Percentiles rank a stretch among this genome's conserved stretches.
phyloP scores from a whole-genome alignment of 2,329 filamentous ascomycete species.

The Ophidiomyces ophidiicola region DNA sequence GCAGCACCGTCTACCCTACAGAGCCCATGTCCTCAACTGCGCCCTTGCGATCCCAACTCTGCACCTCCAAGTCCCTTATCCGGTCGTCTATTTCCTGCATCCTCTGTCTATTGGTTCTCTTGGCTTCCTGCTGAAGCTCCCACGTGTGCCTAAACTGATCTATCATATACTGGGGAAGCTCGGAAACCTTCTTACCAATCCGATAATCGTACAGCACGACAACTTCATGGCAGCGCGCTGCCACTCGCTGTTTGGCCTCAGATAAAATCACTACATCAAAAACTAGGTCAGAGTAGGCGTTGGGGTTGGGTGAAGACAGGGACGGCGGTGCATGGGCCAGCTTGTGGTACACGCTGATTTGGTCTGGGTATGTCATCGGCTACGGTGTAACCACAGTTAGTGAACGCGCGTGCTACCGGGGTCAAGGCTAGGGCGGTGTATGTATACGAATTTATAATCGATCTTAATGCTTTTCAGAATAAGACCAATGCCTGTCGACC shows the following conservation, averaged over 20 bases:
- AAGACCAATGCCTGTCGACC: slow-evolving; percentile 53
- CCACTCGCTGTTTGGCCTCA: slow-evolving; percentile 57
- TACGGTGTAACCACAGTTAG: slow-evolving; percentile 24
- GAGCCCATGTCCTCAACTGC: slow-evolving; percentile 59
- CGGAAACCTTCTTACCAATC: slow-evolving; percentile 41
- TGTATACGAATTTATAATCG: slow-evolving; percentile 74
- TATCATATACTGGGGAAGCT: slow-evolving; percentile 49
- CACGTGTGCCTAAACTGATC: slow-evolving; percentile 49
- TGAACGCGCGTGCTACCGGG: neutral
- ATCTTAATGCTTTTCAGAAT: slow-evolving; percentile 70
- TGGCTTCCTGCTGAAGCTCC: slow-evolving; percentile 49
- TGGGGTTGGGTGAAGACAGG: slow-evolving; percentile 25
- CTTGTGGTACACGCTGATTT: slow-evolving; percentile 72
- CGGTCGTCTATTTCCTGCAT: slow-evolving; percentile 46
- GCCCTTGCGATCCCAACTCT: slow-evolving; percentile 60
- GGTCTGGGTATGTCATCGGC: slow-evolving; percentile 76
- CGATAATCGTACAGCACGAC: slow-evolving; percentile 67
- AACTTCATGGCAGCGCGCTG: slow-evolving; percentile 65
- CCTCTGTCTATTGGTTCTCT: slow-evolving; percentile 39
- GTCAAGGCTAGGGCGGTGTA: neutral
- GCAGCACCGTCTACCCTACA: slow-evolving; percentile 20
- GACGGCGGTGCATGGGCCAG: slow-evolving; percentile 31
- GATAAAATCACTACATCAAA: slow-evolving; percentile 58
- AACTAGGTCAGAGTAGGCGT: slow-evolving; percentile 25
- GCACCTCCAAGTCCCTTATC: slow-evolving; percentile 53